Percentiles rank a stretch among this genome's conserved stretches.
These are phyloP conservation scores for Schwanniomyces vanrijiae DNA, from an alignment of 805 yeast genomes.

Conservation along the genomic window DNA sequence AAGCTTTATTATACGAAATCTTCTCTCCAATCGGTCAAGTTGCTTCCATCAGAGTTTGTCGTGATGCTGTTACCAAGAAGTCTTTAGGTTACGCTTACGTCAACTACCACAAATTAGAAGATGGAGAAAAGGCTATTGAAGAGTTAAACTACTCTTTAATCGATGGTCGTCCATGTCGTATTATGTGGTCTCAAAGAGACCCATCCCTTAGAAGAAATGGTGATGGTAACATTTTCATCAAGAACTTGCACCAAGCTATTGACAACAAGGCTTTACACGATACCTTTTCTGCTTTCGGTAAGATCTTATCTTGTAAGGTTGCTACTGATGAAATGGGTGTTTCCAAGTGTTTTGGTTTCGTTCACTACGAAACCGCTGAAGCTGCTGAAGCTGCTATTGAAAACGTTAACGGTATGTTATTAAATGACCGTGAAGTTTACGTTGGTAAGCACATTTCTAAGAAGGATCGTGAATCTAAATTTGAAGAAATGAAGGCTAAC, in stretches of 20 bases:
- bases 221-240: constrained; percentile 95
- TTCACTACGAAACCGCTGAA: constrained; percentile 91
- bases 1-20: constrained; percentile 90
- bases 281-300: constrained; percentile 96
- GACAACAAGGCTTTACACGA: constrained; percentile 99
- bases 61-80: constrained; percentile 95
- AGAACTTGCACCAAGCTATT: constrained; percentile 96
- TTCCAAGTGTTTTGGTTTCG: constrained; percentile 96
- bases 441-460: constrained; percentile 93
- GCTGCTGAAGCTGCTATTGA: constrained; percentile 94
- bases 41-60: constrained; percentile 95
- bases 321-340: constrained; percentile 90
- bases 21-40: constrained; percentile 95
- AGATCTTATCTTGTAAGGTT: constrained; percentile 93
- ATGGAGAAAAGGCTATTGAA: constrained; percentile 92
- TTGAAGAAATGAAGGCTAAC: constrained; percentile 86
- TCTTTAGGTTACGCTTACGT: constrained; percentile 98
- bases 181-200: constrained; percentile 99
- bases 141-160: constrained; percentile 91
- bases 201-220: constrained; percentile 94
- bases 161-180: constrained; percentile 96
- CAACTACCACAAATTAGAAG: constrained; percentile 85
- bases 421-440: constrained; percentile 92
- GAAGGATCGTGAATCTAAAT: constrained; percentile 91
- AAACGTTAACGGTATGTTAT: constrained; percentile 96